These are phyloP conservation scores for Chytriomyces hyalinus DNA, from an alignment of 192 early-diverging fungal genomes.

Conservation along the genomic window DNA sequence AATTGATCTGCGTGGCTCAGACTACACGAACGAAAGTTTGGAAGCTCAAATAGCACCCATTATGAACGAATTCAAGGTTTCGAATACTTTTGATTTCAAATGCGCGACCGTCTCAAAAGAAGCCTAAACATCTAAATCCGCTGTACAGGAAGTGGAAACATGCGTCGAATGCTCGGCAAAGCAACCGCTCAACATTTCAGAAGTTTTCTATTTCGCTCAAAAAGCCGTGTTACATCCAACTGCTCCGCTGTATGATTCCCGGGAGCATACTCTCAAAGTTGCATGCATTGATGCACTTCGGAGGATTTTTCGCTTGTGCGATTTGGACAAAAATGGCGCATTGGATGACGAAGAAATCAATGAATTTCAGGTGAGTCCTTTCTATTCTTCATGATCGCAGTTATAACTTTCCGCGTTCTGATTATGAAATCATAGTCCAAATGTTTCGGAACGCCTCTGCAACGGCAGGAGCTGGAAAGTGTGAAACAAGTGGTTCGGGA, in stretches of 20 bases:
- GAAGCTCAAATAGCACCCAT: slow-evolving; percentile 96
- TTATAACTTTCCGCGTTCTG: slow-evolving; percentile 29
- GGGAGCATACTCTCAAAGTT: slow-evolving; percentile 88
- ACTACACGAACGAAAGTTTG: slow-evolving; percentile 79
- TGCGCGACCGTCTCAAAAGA: background rate
- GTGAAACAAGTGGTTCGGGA: slow-evolving; percentile 95
- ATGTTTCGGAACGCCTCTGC: slow-evolving; percentile 96
- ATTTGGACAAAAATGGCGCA: slow-evolving; percentile 89
- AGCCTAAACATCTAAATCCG: background rate
- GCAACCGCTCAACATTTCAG: slow-evolving; percentile 90
- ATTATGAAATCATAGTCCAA: slow-evolving; percentile 62
- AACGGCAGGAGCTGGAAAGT: slow-evolving; percentile 93
- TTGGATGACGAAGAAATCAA: slow-evolving; percentile 95
- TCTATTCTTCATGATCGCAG: background rate
- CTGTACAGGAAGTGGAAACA: slow-evolving; percentile 89
- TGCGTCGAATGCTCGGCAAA: slow-evolving; percentile 99
- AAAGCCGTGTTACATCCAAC: slow-evolving; percentile 98
- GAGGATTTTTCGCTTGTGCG: slow-evolving; percentile 95
- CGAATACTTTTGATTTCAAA: background rate
- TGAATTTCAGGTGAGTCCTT: slow-evolving; percentile 80
- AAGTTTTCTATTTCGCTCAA: slow-evolving; percentile 99
- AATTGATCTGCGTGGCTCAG: slow-evolving; percentile 85
- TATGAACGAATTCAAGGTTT: slow-evolving; percentile 98
- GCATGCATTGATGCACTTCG: slow-evolving; percentile 89
- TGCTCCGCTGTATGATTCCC: slow-evolving; percentile 92